Evolutionary conservation across 352 stramenopile species (phyloP), one percentile per base, ranked within the genome.

Genomic region (Globisporangium cystogenes): DNA sequence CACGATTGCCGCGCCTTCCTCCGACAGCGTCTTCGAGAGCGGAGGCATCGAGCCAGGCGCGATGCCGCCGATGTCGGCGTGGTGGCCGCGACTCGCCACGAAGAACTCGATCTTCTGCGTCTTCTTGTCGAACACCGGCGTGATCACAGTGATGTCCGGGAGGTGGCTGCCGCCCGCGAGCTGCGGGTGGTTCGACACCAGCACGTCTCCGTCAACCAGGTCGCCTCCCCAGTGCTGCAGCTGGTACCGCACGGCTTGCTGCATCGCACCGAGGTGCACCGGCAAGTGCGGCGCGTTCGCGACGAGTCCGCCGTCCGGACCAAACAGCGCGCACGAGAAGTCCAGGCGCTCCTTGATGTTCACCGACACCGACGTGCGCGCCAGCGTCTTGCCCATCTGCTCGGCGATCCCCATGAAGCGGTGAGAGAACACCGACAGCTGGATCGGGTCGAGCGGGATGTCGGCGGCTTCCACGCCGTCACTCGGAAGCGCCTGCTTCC

Each of bases 281-380:
- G 97, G 97, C 41, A 99, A 86, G 66, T 99, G 97, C 7, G 97
- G 97, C 4, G 97, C 97, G 70, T 99, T 99, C 1, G 97, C 97
- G 11, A 99, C 96, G n/a, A 99, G 75, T n/a, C 95, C 96, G 44
- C 97, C 97, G 42, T 98, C 85, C 8, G 90, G 87, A 24, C 95
- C 97, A 70, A 99, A 99, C 16, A 99, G 74, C 21, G 97, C 97
- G 54, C 97, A 99, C 2, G 91, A 98, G 66, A 99, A 99, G 61
- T 99, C 97, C 11, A 99, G 76, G 15, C 97, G 82, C 68, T 99
- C 97, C 69, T 99, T 99, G 68, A 99, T 99, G 64, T 99, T 99
- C 48, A 99, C 97, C 26, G 92, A 98, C 52, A 98, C 92, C 0
- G 87, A 97, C 3, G 95, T 99, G 16, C 95, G 79, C 52, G 97